phyloP scores from a whole-genome alignment of 495 filamentous ascomycete genomes.

The Neurospora tetrasperma region DNA sequence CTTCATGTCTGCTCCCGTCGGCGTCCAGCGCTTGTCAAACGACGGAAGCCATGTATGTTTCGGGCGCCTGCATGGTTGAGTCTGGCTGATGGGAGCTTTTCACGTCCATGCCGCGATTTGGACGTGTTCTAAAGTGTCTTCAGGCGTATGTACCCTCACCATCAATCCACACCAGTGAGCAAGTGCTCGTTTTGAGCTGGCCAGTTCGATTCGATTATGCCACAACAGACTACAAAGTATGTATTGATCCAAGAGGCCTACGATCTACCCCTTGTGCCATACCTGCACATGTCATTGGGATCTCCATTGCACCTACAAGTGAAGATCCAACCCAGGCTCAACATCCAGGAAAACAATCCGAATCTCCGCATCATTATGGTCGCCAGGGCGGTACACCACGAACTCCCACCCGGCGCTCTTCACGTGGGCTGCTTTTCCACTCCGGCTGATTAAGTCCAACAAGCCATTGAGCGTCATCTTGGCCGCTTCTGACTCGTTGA shows the following conservation, averaged over 20 bases:
- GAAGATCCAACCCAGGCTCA: neutral
- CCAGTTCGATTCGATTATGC: neutral
- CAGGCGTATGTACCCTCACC: neutral
- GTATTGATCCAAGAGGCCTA: neutral
- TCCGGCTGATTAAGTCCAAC: neutral
- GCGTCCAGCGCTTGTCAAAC: neutral
- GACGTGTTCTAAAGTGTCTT: neutral
- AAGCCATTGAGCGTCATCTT: neutral
- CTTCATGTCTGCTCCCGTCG: neutral
- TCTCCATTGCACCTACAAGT: neutral
- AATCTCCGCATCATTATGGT: neutral
- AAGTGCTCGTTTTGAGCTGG: neutral
- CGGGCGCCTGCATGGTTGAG: neutral
- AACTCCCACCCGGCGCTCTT: neutral
- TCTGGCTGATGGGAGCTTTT: neutral
- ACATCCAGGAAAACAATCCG: neutral
- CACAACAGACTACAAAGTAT: neutral
- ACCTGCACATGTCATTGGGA: neutral
- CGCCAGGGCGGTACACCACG: neutral
- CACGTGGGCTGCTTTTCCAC: neutral
- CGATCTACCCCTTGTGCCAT: neutral
- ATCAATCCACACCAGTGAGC: neutral
- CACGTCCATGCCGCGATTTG: neutral
- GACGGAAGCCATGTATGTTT: neutral
- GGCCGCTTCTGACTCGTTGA: neutral